Conservation (phyloP, 2,329 filamentous ascomycete species). For the Cladosporium oxysporum region DNA sequence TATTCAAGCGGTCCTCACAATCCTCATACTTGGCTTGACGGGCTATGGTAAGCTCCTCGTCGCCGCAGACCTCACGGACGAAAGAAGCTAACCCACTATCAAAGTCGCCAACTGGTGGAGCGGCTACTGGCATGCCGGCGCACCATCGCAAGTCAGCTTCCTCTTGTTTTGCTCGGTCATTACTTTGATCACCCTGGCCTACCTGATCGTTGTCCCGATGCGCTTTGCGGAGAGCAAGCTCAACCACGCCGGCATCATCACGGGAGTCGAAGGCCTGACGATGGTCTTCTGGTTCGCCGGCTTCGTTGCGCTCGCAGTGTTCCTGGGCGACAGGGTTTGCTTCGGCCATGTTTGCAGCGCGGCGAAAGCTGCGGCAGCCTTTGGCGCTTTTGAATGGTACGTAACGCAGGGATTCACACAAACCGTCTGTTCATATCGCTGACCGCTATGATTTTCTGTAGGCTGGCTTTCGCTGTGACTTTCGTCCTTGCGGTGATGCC, state of each 20-base stretch:
- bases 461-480: constrained; percentile 55
- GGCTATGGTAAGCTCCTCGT: constrained; percentile 63
- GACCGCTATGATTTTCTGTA: constrained; percentile 28
- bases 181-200: constrained; percentile 69
- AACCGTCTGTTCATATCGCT: background rate
- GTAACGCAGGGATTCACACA: constrained; percentile 22
- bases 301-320: constrained; percentile 73
- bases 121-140: constrained; percentile 52
- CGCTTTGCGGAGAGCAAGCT: constrained; percentile 42
- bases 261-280: constrained; percentile 70
- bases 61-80: background rate
- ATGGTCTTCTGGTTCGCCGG: constrained; percentile 90
- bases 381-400: constrained; percentile 66
- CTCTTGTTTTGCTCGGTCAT: constrained; percentile 78
- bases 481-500: constrained; percentile 52
- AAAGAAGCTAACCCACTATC: constrained; percentile 8
- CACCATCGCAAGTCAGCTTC: constrained; percentile 68
- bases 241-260: constrained; percentile 65
- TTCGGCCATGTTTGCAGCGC: constrained; percentile 58
- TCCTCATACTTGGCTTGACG: constrained; percentile 74
- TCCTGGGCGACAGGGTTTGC: constrained; percentile 60
- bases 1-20: constrained; percentile 65
- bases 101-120: constrained; percentile 60
- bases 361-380: constrained; percentile 64
- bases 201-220: constrained; percentile 66